Evolutionary conservation across 768 basidiomycete genomes (phyloP).

Genomic region (Pleurotus sapidus): DNA sequence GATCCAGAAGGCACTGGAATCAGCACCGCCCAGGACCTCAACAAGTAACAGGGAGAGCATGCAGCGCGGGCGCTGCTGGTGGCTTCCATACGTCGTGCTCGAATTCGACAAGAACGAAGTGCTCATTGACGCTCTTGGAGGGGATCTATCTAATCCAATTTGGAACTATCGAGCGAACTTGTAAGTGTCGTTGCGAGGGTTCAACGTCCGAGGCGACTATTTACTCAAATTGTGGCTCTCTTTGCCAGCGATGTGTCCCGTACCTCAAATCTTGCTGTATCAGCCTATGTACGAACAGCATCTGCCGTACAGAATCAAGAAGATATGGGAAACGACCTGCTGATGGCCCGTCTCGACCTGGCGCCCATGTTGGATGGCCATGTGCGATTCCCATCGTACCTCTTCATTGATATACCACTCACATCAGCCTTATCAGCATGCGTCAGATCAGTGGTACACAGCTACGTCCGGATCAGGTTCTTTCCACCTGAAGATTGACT

Average conservation of each 20-base stretch:
- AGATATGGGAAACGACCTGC: conserved; percentile 97
- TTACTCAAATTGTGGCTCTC: conserved; percentile 4
- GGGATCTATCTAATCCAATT: conserved; percentile 84
- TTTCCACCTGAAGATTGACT: conserved; percentile 95
- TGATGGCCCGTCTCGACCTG: conserved; percentile 91
- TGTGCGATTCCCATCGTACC: conserved; percentile 35
- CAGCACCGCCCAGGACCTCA: conserved; percentile 51
- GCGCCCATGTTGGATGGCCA: conserved; percentile 80
- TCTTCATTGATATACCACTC: conserved; percentile 8
- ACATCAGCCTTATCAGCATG: conserved; percentile 44
- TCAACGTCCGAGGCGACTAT: background rate
- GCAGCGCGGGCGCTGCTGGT: conserved; percentile 92
- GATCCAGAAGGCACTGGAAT: conserved; percentile 78
- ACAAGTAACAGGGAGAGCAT: conserved; percentile 85
- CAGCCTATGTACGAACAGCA: conserved; percentile 86
- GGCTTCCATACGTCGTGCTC: conserved; percentile 95
- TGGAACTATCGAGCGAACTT: conserved; percentile 98
- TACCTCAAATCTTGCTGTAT: conserved; percentile 87
- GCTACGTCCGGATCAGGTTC: conserved; percentile 84
- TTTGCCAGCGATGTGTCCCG: conserved; percentile 85
- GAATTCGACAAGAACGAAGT: conserved; percentile 99
- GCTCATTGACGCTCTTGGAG: conserved; percentile 92
- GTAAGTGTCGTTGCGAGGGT: conserved; percentile 45
- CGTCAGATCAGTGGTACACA: conserved; percentile 88
- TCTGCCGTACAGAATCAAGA: conserved; percentile 70